Evolutionary conservation across 352 stramenopile species (phyloP), one percentile per base, ranked within the genome.

Genomic region (Phytopythium sindhum): DNA sequence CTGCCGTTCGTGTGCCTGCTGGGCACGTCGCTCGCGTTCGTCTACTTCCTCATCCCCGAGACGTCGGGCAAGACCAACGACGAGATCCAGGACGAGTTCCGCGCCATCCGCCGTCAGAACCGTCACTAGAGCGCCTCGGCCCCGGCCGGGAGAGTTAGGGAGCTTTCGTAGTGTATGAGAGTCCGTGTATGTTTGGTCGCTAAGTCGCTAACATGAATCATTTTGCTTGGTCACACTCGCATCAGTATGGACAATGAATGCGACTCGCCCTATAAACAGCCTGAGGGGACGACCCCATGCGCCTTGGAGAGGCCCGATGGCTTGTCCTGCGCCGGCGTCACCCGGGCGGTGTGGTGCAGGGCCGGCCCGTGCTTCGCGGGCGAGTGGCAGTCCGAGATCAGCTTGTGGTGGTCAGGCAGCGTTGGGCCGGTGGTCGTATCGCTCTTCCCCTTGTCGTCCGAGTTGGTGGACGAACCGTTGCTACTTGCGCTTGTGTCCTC

Each of bases 41-140:
- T 79, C n/a, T 73, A 72, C 53, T 60, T 55, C 12, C 26, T 78
- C 35, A 57, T 85, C 5, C 77, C 77, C 2, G 74, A 85, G 63
- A 85, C 77, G 28, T 70, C 64, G 9, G 72, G 70, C 51, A 80
- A 77, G 68, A 83, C 77, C 26, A 76, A 73, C 39, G 77, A 80
- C 14, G 77, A 83, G 67, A 82, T 85, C 54, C 73, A 84, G 54
- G 61, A 70, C 12, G 73, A 77, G 37, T 84, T 84, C 68, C 70
- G 72, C 35, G 64, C 64, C 12, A 69, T 74, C 26, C 70, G 67
- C 39, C 57, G 67, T 26, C 72, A 67, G 54, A 77, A 74, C 39
- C 59, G 44, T 31, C 51, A 60, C 21, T 45, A 41, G 33, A 7
- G 14, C 8, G 26, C 23, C 35, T 41, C 35, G 33, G 33, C 33